Evolutionary conservation across 345 rosid species (phyloP).

Genomic region (Rhodomyrtus tomentosa): DNA sequence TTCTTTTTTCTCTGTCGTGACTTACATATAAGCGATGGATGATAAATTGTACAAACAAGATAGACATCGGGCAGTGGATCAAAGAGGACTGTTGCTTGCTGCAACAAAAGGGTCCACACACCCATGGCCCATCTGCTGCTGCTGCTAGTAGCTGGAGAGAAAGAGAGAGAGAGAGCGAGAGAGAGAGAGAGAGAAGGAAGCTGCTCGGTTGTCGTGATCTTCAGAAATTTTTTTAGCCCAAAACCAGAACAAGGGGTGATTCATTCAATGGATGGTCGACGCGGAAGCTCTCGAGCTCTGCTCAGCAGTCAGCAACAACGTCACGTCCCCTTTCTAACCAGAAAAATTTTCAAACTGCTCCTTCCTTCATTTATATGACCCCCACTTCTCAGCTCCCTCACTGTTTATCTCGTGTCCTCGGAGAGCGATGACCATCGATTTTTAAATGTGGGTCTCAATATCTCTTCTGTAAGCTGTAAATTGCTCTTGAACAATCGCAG

Average conservation of each 20-base stretch:
- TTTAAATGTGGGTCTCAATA: background rate
- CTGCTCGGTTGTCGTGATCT: background rate
- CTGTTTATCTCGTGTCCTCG: background rate
- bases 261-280: background rate
- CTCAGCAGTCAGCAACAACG: background rate
- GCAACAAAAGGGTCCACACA: background rate
- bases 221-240: background rate
- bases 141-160: background rate
- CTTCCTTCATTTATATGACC: background rate
- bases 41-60: background rate
- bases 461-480: background rate
- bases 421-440: background rate
- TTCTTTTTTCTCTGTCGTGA: background rate
- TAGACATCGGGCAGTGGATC: background rate
- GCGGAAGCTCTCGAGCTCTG: background rate
- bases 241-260: background rate
- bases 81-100: background rate
- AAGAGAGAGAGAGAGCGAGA: background rate
- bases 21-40: background rate
- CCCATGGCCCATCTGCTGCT: background rate
- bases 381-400: background rate
- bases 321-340: background rate
- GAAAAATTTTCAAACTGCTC: background rate
- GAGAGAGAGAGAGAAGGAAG: background rate
- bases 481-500: background rate